Percentiles rank a stretch among this genome's conserved stretches.
These are phyloP conservation scores for Globisporangium alternatum DNA, from an alignment of 352 stramenopile genomes.

Conservation along the genomic window DNA sequence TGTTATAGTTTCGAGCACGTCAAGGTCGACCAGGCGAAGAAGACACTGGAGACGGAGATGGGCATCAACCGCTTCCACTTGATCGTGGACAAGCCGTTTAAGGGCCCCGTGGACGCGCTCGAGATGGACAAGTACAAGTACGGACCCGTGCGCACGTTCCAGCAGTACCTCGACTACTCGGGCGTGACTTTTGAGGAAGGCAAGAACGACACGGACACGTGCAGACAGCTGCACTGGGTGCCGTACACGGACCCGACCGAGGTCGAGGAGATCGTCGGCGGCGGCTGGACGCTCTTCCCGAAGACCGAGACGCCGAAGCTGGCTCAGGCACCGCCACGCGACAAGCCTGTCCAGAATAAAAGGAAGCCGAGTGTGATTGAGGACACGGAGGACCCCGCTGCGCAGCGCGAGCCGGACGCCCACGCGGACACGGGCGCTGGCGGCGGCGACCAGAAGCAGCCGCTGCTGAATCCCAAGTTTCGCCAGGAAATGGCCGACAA, in stretches of 20 bases:
- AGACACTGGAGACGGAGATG: conserved; percentile 51
- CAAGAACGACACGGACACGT: conserved; percentile 55
- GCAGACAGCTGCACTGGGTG: conserved; percentile 68
- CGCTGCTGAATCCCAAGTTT: conserved; percentile 30
- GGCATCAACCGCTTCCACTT: conserved; percentile 55
- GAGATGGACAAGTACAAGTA: conserved; percentile 65
- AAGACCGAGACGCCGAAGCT: conserved; percentile 12
- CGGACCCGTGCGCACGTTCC: conserved; percentile 48
- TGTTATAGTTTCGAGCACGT: conserved; percentile 45
- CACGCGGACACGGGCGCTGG: conserved; percentile 39
- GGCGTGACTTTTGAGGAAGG: conserved; percentile 47
- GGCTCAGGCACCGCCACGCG: conserved; percentile 1
- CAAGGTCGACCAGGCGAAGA: conserved; percentile 37
- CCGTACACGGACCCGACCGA: conserved; percentile 53
- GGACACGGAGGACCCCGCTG: conserved; percentile 30
- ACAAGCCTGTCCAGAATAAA: conserved; percentile 20
- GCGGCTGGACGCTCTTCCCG: conserved; percentile 46
- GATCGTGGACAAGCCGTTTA: conserved; percentile 52
- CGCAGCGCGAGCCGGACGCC: conserved; percentile 27
- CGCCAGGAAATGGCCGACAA: conserved; percentile 42
- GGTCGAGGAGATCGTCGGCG: conserved; percentile 45
- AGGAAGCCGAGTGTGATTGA: conserved; percentile 23
- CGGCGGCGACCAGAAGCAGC: conserved; percentile 25
- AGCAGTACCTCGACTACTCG: conserved; percentile 60
- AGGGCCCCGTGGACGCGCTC: conserved; percentile 51